These are phyloP conservation scores for Populus davidiana DNA, from an alignment of 345 rosid species.

Conservation along the genomic window DNA sequence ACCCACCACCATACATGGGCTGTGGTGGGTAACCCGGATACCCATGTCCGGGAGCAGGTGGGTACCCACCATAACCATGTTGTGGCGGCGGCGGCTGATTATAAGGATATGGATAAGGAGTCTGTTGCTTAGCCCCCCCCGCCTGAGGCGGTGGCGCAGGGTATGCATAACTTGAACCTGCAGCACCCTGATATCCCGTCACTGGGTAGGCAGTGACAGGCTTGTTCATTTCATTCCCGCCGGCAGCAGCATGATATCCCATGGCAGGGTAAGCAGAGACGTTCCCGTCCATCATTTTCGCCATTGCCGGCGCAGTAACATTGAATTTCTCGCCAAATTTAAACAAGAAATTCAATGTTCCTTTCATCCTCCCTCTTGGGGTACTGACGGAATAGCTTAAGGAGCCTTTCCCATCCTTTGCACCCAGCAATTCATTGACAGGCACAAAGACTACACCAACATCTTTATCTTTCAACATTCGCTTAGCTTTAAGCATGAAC, in stretches of 20 bases:
- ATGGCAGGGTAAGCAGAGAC: constrained; percentile 32
- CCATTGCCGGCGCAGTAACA: constrained; percentile 8
- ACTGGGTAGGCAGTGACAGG: constrained; percentile 11
- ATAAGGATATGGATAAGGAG: constrained; percentile 16
- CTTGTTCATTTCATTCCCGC: not conserved
- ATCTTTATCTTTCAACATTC: constrained; percentile 42
- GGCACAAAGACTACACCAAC: constrained; percentile 54
- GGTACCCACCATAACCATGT: constrained; percentile 17
- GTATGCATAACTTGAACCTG: not conserved
- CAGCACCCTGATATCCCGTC: constrained; percentile 16
- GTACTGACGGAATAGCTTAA: constrained; percentile 28
- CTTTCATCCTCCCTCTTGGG: constrained; percentile 39
- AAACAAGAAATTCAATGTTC: constrained; percentile 35
- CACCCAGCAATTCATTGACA: constrained; percentile 47
- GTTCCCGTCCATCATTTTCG: constrained; percentile 12
- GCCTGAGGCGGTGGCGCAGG: constrained; percentile 11
- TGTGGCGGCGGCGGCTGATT: constrained; percentile 26
- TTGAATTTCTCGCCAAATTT: constrained; percentile 38
- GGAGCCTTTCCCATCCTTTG: not conserved
- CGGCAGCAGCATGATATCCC: constrained; percentile 17
- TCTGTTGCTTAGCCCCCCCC: not conserved
- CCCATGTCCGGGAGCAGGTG: constrained; percentile 27
- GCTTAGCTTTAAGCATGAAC: constrained; percentile 44
- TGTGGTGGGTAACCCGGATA: constrained; percentile 15
- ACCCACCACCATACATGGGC: constrained; percentile 23